Conservation (phyloP, 2,329 filamentous ascomycete species). For the Graphiopsis chlorocephala region DNA sequence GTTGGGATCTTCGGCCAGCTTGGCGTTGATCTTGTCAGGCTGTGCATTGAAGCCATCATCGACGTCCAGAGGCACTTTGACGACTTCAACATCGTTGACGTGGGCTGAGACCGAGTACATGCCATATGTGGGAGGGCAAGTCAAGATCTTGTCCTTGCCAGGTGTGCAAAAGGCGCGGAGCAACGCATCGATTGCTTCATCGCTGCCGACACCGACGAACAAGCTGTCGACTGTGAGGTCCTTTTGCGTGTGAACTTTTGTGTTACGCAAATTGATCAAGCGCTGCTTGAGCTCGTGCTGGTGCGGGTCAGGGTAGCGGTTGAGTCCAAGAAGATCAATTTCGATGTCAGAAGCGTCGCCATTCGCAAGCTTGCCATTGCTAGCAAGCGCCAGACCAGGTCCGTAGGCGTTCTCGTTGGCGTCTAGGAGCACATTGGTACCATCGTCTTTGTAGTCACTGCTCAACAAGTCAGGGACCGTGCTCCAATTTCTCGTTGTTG, state of each 20-base stretch:
- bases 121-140: conserved; percentile 94
- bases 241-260: conserved; percentile 72
- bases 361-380: conserved; percentile 48
- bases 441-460: conserved; percentile 94
- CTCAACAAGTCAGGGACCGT: conserved; percentile 21
- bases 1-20: conserved; percentile 59
- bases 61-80: conserved; percentile 77
- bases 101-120: conserved; percentile 97
- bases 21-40: conserved; percentile 63
- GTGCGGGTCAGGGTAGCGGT: conserved; percentile 96
- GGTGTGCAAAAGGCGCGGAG: conserved; percentile 91
- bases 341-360: conserved; percentile 50
- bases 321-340: conserved; percentile 75
- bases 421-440: conserved; percentile 91
- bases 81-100: conserved; percentile 84
- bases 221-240: conserved; percentile 75
- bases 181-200: conserved; percentile 94
- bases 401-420: conserved; percentile 98
- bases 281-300: conserved; percentile 81
- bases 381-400: conserved; percentile 63
- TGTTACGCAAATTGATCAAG: conserved; percentile 84
- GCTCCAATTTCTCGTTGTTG: conserved; percentile 43
- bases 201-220: conserved; percentile 92
- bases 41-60: conserved; percentile 73
- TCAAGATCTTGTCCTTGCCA: conserved; percentile 83